Conservation (phyloP, 176 grass and related monocot genomes). For the Triticum timopheevii region DNA sequence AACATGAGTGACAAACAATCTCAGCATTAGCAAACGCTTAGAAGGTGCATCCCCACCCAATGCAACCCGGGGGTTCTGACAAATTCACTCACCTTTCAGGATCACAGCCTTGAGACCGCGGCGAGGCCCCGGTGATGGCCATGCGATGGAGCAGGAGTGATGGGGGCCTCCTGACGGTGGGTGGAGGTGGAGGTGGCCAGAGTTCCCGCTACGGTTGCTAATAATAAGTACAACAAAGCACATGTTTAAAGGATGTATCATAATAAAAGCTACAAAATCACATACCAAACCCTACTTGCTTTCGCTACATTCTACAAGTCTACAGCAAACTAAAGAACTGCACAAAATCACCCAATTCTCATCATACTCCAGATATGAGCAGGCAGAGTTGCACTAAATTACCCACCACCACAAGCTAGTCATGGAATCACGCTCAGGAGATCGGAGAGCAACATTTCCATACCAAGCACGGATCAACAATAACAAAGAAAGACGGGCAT, state of each 20-base stretch:
- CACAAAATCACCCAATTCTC: neutral
- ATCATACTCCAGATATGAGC: neutral
- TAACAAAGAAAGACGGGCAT: neutral
- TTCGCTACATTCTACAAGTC: neutral
- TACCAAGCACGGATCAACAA: neutral
- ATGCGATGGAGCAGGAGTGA: too few relatives aligned
- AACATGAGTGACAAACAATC: too few relatives aligned
- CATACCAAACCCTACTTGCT: neutral
- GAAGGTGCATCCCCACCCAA: too few relatives aligned
- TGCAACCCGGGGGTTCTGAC: too few relatives aligned
- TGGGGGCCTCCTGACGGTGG: too few relatives aligned
- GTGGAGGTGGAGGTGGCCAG: too few relatives aligned
- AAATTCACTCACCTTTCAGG: too few relatives aligned
- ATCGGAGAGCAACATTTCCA: neutral
- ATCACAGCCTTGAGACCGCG: too few relatives aligned
- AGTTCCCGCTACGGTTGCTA: neutral
- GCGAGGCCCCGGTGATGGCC: too few relatives aligned
- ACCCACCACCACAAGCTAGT: neutral
- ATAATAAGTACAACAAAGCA: neutral
- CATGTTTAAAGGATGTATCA: neutral
- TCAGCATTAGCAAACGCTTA: too few relatives aligned
- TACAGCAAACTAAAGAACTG: neutral
- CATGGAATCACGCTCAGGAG: neutral
- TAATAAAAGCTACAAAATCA: neutral
- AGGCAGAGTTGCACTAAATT: conserved; percentile 1